phyloP scores from a whole-genome alignment of 202 grass and related monocot genomes.

The Carex arenaria region DNA sequence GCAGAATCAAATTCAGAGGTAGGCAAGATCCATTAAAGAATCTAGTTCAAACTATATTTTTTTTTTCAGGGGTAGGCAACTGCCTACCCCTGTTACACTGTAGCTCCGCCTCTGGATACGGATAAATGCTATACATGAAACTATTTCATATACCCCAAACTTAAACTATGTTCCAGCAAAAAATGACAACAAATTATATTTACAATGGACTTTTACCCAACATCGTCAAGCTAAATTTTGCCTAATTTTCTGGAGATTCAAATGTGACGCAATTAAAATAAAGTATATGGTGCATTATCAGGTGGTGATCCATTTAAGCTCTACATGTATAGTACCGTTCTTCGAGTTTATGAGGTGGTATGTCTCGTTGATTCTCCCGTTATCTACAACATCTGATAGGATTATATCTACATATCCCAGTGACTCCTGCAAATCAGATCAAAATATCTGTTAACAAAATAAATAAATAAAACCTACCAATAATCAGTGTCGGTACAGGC shows the following conservation, averaged over 20 bases:
- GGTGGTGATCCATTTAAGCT: conserved; percentile 67
- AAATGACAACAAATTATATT: not conserved
- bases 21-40: too few species aligned
- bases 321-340: conserved; percentile 60
- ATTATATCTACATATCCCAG: conserved; percentile 70
- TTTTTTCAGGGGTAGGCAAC: too few species aligned
- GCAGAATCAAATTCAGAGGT: too few species aligned
- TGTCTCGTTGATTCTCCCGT: conserved; percentile 71
- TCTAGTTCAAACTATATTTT: too few species aligned
- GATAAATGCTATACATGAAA: not conserved
- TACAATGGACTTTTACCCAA: not conserved
- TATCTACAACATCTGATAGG: conserved; percentile 70
- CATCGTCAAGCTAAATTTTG: not conserved
- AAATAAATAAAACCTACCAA: not conserved
- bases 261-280: not conserved
- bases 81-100: too few species aligned
- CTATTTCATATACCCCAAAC: not conserved
- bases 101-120: too few species aligned
- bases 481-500: not conserved
- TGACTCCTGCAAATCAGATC: conserved; percentile 48
- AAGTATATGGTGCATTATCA: conserved; percentile 16
- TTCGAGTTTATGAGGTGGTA: conserved; percentile 91
- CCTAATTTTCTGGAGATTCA: not conserved
- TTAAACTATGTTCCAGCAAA: not conserved
- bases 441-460: not conserved